These are phyloP conservation scores for Aureobasidium sp. DNA, from an alignment of 2,329 filamentous ascomycete genomes.

Conservation along the genomic window DNA sequence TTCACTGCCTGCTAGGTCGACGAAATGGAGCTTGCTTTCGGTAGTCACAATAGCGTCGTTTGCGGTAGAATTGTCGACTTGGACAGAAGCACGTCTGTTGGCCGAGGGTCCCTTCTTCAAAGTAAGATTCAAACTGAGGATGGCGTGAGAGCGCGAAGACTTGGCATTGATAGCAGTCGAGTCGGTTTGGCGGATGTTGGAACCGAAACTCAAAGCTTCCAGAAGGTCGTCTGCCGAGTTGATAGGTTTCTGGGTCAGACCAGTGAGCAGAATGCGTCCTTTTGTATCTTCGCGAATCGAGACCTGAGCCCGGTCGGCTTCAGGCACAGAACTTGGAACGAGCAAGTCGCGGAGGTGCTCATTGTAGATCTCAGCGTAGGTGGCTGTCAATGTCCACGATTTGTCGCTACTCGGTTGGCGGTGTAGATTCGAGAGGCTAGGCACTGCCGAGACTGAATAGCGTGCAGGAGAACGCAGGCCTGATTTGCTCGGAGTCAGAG, in stretches of 20 bases:
- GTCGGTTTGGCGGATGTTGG: constrained; percentile 90
- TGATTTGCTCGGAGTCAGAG: constrained; percentile 32
- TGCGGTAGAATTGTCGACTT: constrained; percentile 65
- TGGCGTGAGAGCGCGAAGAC: constrained; percentile 93
- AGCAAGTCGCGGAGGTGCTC: constrained; percentile 89
- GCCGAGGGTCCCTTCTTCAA: constrained; percentile 60
- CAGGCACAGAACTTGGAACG: constrained; percentile 62
- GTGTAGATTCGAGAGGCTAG: constrained; percentile 33
- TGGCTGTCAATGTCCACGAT: constrained; percentile 86
- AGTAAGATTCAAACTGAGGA: constrained; percentile 90
- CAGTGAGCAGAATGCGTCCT: constrained; percentile 88
- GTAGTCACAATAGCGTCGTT: constrained; percentile 67
- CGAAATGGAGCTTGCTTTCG: constrained; percentile 97
- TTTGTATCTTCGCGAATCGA: constrained; percentile 90
- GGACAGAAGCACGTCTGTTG: constrained; percentile 75
- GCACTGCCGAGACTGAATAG: constrained; percentile 57
- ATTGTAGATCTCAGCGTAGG: constrained; percentile 77
- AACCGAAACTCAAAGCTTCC: constrained; percentile 83
- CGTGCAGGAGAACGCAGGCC: constrained; percentile 72
- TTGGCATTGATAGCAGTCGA: constrained; percentile 96
- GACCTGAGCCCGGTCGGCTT: constrained; percentile 66
- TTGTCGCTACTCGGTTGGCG: constrained; percentile 49
- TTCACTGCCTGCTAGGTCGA: constrained; percentile 94
- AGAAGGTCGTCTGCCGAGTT: constrained; percentile 89
- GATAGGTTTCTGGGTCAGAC: constrained; percentile 77